A percentile compares a stretch with the other conserved stretches of the same genome.
Evolutionary conservation across 345 rosid genomes (phyloP).

Genomic region (Lepidium africanum): DNA sequence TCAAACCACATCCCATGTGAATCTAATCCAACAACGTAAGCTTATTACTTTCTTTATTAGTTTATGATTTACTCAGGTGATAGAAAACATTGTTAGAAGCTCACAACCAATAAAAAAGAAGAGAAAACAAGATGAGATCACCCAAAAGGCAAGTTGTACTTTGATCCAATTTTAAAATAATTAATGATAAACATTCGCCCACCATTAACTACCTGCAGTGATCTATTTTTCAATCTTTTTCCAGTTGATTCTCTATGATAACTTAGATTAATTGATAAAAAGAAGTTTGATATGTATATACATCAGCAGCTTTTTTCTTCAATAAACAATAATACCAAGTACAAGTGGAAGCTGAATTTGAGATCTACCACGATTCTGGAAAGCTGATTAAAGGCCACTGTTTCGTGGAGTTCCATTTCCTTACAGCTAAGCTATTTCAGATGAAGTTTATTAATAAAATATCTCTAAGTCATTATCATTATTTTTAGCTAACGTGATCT

Average conservation of each 20-base stretch:
- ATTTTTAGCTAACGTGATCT: constrained; percentile 1
- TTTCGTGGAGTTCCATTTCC: constrained; percentile 15
- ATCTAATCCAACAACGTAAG: background rate
- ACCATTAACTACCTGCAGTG: constrained; percentile 20
- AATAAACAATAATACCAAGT: constrained; percentile 23
- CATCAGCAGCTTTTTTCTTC: constrained; percentile 12
- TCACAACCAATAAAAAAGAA: background rate
- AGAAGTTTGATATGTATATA: background rate
- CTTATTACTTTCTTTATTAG: background rate
- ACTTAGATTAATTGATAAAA: constrained; percentile 11
- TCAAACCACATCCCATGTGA: background rate
- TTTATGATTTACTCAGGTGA: constrained; percentile 15
- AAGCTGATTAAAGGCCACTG: constrained; percentile 12
- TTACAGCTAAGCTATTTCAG: constrained; percentile 21
- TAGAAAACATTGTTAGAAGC: constrained; percentile 10
- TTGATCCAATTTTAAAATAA: background rate
- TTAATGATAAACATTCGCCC: constrained; percentile 22
- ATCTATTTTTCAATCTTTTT: constrained; percentile 22
- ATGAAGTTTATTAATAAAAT: background rate
- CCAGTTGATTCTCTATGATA: constrained; percentile 22
- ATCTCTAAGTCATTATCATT: background rate
- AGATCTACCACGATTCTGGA: constrained; percentile 20
- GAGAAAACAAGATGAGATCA: constrained; percentile 6
- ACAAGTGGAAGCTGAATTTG: constrained; percentile 17
- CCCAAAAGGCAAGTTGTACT: constrained; percentile 28